Evolutionary conservation across 139 green algal species (phyloP).

Genomic region (Spirogloea muscicola): DNA sequence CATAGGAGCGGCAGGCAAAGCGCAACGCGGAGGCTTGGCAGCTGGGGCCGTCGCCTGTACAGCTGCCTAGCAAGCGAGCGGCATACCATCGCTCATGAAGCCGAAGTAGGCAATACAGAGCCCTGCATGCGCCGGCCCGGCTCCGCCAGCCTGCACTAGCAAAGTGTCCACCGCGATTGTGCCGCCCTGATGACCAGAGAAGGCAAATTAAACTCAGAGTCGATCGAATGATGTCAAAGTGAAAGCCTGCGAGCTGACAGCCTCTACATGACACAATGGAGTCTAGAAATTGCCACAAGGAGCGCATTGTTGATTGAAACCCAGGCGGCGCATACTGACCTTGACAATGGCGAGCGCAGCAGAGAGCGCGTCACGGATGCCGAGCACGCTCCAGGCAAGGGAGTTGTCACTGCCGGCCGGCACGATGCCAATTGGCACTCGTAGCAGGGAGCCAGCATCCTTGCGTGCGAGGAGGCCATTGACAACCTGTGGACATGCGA

Average conservation of each 20-base stretch:
- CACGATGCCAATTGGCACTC: background rate
- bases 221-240: too few species aligned
- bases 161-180: background rate
- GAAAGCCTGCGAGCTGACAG: too few species aligned
- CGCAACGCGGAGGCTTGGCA: background rate
- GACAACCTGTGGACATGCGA: background rate
- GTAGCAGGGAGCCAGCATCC: background rate
- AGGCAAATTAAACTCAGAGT: too few species aligned
- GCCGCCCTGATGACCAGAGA: background rate
- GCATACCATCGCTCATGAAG: conserved; percentile 4
- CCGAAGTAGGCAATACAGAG: background rate
- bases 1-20: background rate
- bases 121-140: background rate
- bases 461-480: background rate
- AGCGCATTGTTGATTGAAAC: too few species aligned
- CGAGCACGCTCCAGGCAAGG: background rate
- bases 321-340: background rate
- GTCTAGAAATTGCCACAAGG: too few species aligned
- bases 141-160: background rate
- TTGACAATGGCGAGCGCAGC: background rate
- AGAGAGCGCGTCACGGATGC: background rate
- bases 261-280: too few species aligned
- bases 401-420: background rate
- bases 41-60: background rate
- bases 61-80: too few species aligned